Percentiles rank a stretch among this genome's conserved stretches.
Evolutionary conservation across 768 basidiomycete species (phyloP).

Genomic region (Termitomyces sp.): DNA sequence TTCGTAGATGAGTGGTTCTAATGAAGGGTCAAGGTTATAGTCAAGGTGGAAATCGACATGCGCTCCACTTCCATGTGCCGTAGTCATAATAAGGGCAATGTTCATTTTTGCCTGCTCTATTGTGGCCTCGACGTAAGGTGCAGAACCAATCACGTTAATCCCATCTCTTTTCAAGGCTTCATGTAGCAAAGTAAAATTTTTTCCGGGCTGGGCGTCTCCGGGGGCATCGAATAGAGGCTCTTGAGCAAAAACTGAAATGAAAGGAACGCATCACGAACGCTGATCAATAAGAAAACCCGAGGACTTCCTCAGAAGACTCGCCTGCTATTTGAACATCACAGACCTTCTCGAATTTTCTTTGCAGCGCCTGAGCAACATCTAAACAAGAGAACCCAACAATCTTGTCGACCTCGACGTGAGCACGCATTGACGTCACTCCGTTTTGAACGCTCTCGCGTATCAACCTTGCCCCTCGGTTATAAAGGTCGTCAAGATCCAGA

Average conservation of each 20-base stretch:
- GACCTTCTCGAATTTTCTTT: slow-evolving; percentile 33
- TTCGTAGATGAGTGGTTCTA: slow-evolving; percentile 51
- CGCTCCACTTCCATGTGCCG: slow-evolving; percentile 32
- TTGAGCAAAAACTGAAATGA: slow-evolving; percentile 50
- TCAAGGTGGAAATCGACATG: slow-evolving; percentile 66
- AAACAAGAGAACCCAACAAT: slow-evolving; percentile 51
- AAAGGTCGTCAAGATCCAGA: slow-evolving; percentile 37
- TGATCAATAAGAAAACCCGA: slow-evolving; percentile 9
- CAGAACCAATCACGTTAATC: slow-evolving; percentile 54
- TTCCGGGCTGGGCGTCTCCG: slow-evolving; percentile 29
- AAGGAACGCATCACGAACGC: slow-evolving; percentile 3
- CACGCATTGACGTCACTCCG: slow-evolving; percentile 62
- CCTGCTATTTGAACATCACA: slow-evolving; percentile 60
- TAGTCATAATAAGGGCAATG: slow-evolving; percentile 45
- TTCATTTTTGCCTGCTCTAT: slow-evolving; percentile 43
- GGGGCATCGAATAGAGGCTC: slow-evolving; percentile 44
- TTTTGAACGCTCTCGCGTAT: slow-evolving; percentile 52
- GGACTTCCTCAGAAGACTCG: slow-evolving; percentile 17
- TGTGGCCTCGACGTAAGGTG: slow-evolving; percentile 58
- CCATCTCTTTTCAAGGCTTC: slow-evolving; percentile 32
- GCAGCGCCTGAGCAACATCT: slow-evolving; percentile 43
- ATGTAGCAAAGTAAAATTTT: slow-evolving; percentile 40
- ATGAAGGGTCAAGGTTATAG: slow-evolving; percentile 50
- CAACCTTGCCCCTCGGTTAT: slow-evolving; percentile 45
- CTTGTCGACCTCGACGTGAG: slow-evolving; percentile 62